Conservation (phyloP, 345 rosid genomes). For the Gossypium anomalum region DNA sequence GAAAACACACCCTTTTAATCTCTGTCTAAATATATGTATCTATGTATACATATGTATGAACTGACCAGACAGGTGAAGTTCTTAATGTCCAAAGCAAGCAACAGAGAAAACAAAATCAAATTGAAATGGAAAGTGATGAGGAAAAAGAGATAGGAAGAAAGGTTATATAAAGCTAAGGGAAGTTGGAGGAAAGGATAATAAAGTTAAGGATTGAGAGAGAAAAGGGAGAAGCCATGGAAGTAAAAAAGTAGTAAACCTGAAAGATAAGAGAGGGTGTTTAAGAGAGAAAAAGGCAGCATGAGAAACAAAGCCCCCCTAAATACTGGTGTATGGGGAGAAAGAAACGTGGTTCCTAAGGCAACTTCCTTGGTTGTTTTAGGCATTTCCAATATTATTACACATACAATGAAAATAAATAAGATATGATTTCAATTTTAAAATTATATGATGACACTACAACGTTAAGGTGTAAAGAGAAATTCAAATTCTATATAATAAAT, state of each 20-base stretch:
- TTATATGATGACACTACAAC: too few relatives aligned
- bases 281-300: constrained; percentile 11
- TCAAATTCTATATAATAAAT: too few relatives aligned
- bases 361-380: constrained; percentile 39
- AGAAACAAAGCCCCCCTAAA: constrained; percentile 30
- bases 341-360: constrained; percentile 66
- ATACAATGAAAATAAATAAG: not conserved
- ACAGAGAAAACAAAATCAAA: not conserved
- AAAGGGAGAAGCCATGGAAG: constrained; percentile 28
- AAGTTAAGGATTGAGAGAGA: constrained; percentile 19
- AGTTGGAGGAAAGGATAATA: constrained; percentile 33
- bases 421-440: not conserved
- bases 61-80: constrained; percentile 15
- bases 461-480: too few relatives aligned
- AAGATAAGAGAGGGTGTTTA: constrained; percentile 20
- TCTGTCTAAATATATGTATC: not conserved
- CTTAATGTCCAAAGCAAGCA: constrained; percentile 12
- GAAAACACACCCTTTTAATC: not conserved
- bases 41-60: not conserved
- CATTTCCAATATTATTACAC: not conserved
- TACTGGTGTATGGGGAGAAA: constrained; percentile 33
- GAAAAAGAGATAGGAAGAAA: constrained; percentile 16
- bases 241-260: constrained; percentile 29
- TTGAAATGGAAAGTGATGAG: constrained; percentile 5
- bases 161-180: constrained; percentile 24